phyloP scores from a whole-genome alignment of 768 basidiomycete genomes.

The Hygrophorus pudorinus region DNA sequence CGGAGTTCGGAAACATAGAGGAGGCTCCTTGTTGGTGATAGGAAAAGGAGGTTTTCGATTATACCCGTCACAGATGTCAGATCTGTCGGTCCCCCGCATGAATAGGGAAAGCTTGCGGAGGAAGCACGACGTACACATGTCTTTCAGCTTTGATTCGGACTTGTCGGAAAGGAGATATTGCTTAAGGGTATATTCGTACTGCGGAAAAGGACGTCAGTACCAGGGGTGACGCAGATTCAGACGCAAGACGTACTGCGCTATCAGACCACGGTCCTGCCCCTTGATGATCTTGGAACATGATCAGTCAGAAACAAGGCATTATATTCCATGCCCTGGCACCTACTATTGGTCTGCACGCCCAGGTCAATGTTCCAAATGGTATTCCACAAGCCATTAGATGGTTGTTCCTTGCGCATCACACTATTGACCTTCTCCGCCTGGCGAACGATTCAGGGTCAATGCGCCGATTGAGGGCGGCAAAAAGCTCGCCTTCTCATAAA shows the following conservation, averaged over 20 bases:
- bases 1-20: slow-evolving; percentile 51
- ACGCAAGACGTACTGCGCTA: slow-evolving; percentile 28
- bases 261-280: slow-evolving; percentile 55
- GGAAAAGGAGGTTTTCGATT: slow-evolving; percentile 45
- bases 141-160: slow-evolving; percentile 32
- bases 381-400: not conserved
- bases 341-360: not conserved
- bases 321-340: no score
- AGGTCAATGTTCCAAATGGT: not conserved
- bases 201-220: not conserved
- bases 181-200: slow-evolving; percentile 61
- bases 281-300: slow-evolving; percentile 25
- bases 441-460: not conserved
- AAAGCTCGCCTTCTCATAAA: slow-evolving; percentile 25
- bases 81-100: slow-evolving; percentile 30
- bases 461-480: not conserved
- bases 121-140: slow-evolving; percentile 37
- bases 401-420: not conserved
- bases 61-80: slow-evolving; percentile 42
- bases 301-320: not conserved
- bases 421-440: not conserved
- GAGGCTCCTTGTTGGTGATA: slow-evolving; percentile 46
- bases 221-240: not conserved
- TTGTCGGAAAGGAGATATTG: slow-evolving; percentile 44
- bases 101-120: not conserved